These are phyloP conservation scores for Cyclostephanos tholiformis DNA, from an alignment of 108 stramenopile species.

Conservation along the genomic window DNA sequence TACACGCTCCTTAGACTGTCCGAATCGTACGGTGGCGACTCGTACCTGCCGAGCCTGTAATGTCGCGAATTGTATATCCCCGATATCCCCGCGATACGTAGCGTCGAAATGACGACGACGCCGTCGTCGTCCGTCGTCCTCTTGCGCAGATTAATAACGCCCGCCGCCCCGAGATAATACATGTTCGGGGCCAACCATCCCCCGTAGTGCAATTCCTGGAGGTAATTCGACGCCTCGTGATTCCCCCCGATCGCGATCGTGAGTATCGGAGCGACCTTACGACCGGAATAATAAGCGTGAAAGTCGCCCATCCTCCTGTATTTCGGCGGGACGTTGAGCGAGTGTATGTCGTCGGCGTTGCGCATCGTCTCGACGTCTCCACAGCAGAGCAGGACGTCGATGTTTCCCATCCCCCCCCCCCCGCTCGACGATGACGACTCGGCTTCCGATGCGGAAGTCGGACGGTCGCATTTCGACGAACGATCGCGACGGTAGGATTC, in stretches of 20 bases:
- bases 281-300: conserved; percentile 92
- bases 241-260: conserved; percentile 99
- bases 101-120: conserved; percentile 47
- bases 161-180: conserved; percentile 95
- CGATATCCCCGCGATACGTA: conserved; percentile 94
- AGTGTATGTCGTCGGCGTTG: conserved; percentile 81
- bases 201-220: conserved; percentile 95
- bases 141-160: conserved; percentile 70
- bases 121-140: neutral
- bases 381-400: conserved; percentile 96
- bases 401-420: conserved; percentile 36
- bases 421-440: neutral
- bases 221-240: conserved; percentile 95
- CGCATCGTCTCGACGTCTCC: conserved; percentile 98
- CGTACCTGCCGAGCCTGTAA: conserved; percentile 75
- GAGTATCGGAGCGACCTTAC: conserved; percentile 81
- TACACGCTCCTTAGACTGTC: conserved; percentile 86
- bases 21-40: conserved; percentile 85
- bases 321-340: conserved; percentile 91
- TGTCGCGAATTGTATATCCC: conserved; percentile 94
- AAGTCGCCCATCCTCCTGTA: conserved; percentile 89
- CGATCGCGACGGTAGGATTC: conserved; percentile 38
- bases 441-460: neutral
- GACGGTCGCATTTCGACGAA: neutral
- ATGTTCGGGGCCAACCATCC: conserved; percentile 99